Conservation (phyloP, 1,284 basidiomycete species). For the Quambalaria eucalypti region DNA sequence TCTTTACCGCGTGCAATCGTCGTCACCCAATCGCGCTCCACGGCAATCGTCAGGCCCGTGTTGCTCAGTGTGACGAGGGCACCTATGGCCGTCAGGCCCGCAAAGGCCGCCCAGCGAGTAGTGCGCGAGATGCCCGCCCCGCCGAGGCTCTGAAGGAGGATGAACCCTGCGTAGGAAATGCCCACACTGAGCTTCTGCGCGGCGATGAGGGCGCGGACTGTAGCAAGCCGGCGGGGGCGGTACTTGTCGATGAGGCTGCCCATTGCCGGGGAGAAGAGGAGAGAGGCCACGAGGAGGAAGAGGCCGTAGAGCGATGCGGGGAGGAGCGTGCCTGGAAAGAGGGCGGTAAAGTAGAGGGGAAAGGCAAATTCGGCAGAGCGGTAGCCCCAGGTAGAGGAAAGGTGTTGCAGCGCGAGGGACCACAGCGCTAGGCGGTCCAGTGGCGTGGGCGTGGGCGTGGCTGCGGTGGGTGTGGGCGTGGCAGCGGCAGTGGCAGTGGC, state of each 20-base stretch:
- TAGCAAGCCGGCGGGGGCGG: constrained; percentile 44
- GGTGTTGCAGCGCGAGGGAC: not conserved
- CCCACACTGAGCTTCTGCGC: constrained; percentile 51
- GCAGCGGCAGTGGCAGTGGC: too few relatives aligned
- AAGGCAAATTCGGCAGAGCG: constrained; percentile 50
- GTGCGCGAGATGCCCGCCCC: constrained; percentile 9
- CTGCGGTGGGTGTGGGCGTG: too few relatives aligned
- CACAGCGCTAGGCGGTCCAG: not conserved
- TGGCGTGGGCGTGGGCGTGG: too few relatives aligned
- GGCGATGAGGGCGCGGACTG: constrained; percentile 51
- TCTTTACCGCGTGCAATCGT: constrained; percentile 46
- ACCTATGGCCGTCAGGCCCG: constrained; percentile 49
- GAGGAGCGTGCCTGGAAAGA: constrained; percentile 53
- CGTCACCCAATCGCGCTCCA: constrained; percentile 58
- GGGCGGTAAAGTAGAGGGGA: constrained; percentile 52
- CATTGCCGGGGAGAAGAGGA: constrained; percentile 50
- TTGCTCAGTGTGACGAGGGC: constrained; percentile 48
- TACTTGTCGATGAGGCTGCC: constrained; percentile 52
- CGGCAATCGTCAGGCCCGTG: constrained; percentile 52
- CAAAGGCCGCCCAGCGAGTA: constrained; percentile 45
- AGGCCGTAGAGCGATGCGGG: constrained; percentile 55
- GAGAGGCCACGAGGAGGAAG: constrained; percentile 48
- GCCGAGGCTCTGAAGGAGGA: constrained; percentile 38
- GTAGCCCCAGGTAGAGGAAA: not conserved
- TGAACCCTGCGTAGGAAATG: constrained; percentile 49